Percentiles rank a stretch among this genome's conserved stretches.
These are phyloP conservation scores for Nidula microcarpa DNA, from an alignment of 768 basidiomycete species.

Conservation along the genomic window DNA sequence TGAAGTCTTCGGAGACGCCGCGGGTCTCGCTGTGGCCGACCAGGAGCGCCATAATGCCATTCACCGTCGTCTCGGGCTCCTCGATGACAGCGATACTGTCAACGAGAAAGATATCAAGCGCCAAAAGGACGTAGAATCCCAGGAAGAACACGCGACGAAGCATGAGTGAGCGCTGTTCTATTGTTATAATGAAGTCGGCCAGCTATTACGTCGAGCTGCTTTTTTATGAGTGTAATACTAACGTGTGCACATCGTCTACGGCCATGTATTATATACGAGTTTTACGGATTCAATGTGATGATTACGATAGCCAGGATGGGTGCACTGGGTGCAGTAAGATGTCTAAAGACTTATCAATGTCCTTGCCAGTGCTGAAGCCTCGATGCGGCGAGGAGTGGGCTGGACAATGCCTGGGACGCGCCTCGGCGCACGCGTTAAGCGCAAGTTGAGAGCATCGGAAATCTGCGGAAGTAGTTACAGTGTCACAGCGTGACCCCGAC, in stretches of 20 bases:
- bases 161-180: not conserved
- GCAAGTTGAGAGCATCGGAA: slow-evolving; percentile 15
- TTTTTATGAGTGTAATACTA: no score
- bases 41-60: slow-evolving; percentile 44
- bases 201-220: no score
- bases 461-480: slow-evolving; percentile 22
- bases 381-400: not conserved
- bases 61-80: slow-evolving; percentile 60
- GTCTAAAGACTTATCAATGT: no score
- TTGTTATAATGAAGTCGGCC: no score
- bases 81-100: slow-evolving; percentile 10
- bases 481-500: slow-evolving; percentile 18
- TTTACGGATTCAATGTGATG: not conserved
- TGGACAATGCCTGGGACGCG: not conserved
- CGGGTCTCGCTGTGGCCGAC: slow-evolving; percentile 55
- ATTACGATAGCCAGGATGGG: not conserved
- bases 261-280: no score
- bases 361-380: not conserved
- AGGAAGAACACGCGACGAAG: not conserved
- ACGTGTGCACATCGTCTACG: no score
- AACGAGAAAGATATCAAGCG: slow-evolving; percentile 5
- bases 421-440: not conserved
- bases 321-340: not conserved
- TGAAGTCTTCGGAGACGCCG: slow-evolving; percentile 61
- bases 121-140: not conserved